Evolutionary conservation across 495 filamentous ascomycete species (phyloP), one percentile per base, ranked within the genome.

Genomic region (Penicillium herquei): DNA sequence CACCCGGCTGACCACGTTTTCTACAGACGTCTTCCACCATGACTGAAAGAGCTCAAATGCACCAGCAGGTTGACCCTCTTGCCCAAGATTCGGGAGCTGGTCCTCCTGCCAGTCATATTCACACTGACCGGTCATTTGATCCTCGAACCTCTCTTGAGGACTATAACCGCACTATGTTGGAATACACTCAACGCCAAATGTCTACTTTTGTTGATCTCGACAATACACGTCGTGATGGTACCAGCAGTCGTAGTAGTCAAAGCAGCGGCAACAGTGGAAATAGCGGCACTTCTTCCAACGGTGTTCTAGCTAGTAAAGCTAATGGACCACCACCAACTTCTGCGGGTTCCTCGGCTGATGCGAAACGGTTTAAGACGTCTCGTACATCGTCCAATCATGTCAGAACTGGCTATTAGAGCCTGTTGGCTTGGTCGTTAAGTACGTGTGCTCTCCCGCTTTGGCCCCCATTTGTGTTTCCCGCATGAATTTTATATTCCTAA

Each of bases 171-270:
- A 67, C 70, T 41, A 77, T 78, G 76, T 63, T 78, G 48, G 59
- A 74, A 35, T 74, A 78, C 44, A 78, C 76, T 7, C 74, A 77
- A 39, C 71, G 66, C 18, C 76, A 76, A 44, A 77, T 78, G 66
- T 67, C 67, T 0, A 51, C 64, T 2, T 78, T 77, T 46, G 65
- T 70, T 40, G 69, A 74, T 41, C 32, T 52, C 5, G 72, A 74
- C 14, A 60, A 57, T 18, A 49, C 54, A 6, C 47, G 50, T 10
- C 31, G 39, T 32, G 48, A 55, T 17, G 44, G 63, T 32, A 37
- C 47, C 10, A 60, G 59, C 49, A 71, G 66, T 39, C 65, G 66
- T 42, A 71, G 71, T 50, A 74, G 74, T 43, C 56, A 64, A 46
- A 70, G 66, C 43, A 72, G 71, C 47, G 63, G 63, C 39, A 54